These are phyloP conservation scores for Xylaria sp. DNA, from an alignment of 2,329 filamentous ascomycete genomes.

Conservation along the genomic window DNA sequence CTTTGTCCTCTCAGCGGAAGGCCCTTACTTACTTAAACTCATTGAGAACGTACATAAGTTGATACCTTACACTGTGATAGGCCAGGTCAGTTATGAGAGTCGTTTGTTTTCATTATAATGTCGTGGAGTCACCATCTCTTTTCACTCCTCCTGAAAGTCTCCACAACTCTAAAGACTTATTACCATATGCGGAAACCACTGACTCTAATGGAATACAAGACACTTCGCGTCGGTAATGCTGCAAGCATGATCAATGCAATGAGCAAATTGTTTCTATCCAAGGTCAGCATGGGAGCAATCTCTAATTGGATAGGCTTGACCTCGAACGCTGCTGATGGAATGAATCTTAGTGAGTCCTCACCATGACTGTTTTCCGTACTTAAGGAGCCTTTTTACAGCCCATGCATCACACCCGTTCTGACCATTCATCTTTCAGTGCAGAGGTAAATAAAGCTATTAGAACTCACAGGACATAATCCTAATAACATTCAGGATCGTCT, in stretches of 20 bases:
- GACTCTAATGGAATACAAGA: conserved; percentile 47
- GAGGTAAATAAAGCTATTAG: conserved; percentile 49
- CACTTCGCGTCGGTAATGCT: conserved; percentile 79
- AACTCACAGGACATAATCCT: conserved; percentile 6
- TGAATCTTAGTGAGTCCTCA: conserved; percentile 66
- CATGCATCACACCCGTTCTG: conserved; percentile 2
- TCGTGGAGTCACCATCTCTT: not conserved
- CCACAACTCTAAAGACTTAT: not conserved
- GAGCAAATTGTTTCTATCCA: conserved; percentile 78
- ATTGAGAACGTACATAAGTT: conserved; percentile 76
- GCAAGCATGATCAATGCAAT: conserved; percentile 84
- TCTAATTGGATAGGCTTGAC: conserved; percentile 84
- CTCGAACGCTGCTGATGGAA: conserved; percentile 76
- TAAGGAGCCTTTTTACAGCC: not conserved
- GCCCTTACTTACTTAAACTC: conserved; percentile 76
- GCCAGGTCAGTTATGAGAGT: conserved; percentile 57
- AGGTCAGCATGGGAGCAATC: conserved; percentile 76
- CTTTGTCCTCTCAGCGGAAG: conserved; percentile 78
- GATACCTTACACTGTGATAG: conserved; percentile 75
- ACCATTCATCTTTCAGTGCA: conserved; percentile 60
- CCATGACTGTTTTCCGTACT: not conserved
- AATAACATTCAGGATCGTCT: conserved; percentile 69
- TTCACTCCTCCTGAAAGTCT: no score
- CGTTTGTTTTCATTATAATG: not conserved
- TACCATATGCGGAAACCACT: not conserved